Percentiles rank a stretch among this genome's conserved stretches.
phyloP scores from a whole-genome alignment of 2,329 filamentous ascomycete species.

The Calonectria montana region DNA sequence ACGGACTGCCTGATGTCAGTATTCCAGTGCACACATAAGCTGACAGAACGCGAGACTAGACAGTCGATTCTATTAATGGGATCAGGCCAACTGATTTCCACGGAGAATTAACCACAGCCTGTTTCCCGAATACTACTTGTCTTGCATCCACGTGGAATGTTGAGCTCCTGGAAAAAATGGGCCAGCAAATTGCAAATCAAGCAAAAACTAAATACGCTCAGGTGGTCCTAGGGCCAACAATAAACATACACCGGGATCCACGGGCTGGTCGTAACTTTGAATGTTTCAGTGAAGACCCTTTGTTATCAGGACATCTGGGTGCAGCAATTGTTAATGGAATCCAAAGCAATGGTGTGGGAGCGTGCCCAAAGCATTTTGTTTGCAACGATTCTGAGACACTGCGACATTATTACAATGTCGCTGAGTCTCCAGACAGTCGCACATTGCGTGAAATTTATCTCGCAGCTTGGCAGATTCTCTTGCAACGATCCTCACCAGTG shows the following conservation, averaged over 20 bases:
- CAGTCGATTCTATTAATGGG: conserved; percentile 24
- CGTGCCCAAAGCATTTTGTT: conserved; percentile 28
- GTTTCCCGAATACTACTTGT: conserved; percentile 23
- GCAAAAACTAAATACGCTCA: conserved; percentile 21
- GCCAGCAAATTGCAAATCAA: conserved; percentile 17
- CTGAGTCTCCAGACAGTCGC: conserved; percentile 7
- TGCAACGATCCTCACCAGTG: too few relatives aligned
- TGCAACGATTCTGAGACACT: conserved; percentile 32
- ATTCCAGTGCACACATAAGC: background rate
- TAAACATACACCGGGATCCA: conserved; percentile 30
- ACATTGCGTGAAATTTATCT: too few relatives aligned
- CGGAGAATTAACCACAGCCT: conserved; percentile 16
- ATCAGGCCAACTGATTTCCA: conserved; percentile 27
- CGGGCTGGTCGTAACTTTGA: conserved; percentile 32
- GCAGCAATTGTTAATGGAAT: conserved; percentile 31
- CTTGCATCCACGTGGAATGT: conserved; percentile 26
- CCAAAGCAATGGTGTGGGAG: conserved; percentile 18
- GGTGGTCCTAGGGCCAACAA: conserved; percentile 27
- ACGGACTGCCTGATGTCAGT: background rate
- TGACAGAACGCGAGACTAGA: background rate
- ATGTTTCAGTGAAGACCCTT: conserved; percentile 33
- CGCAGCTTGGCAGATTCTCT: too few relatives aligned
- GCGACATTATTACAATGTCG: conserved; percentile 27
- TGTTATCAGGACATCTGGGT: conserved; percentile 28
- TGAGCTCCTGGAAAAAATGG: conserved; percentile 10